Conservation (phyloP, 192 early-diverging fungal species). For the Thoreauomyces humboldtii region DNA sequence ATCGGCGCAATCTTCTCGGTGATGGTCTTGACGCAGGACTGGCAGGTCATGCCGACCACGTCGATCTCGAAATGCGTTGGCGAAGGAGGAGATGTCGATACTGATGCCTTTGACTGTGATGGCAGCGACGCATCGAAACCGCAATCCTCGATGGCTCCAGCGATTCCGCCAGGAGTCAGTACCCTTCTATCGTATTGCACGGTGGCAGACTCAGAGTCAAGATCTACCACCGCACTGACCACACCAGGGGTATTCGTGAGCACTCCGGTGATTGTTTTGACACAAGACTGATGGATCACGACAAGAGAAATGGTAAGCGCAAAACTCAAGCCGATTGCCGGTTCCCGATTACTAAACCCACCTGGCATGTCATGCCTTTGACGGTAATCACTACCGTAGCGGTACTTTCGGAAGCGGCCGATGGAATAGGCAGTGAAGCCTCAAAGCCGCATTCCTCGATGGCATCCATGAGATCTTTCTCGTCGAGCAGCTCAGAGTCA, state of each 20-base stretch:
- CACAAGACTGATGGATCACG: slow-evolving; percentile 14
- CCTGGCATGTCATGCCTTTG: slow-evolving; percentile 24
- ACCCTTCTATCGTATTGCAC: neutral
- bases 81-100: neutral
- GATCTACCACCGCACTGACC: neutral
- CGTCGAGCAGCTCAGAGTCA: neutral
- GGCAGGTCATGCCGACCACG: slow-evolving; percentile 72
- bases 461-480: neutral
- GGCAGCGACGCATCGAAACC: slow-evolving; percentile 52
- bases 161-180: neutral
- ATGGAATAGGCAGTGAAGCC: neutral
- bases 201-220: slow-evolving; percentile 12
- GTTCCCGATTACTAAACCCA: neutral
- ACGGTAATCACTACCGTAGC: slow-evolving; percentile 16
- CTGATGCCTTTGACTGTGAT: neutral
- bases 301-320: neutral
- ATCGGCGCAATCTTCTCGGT: slow-evolving; percentile 51
- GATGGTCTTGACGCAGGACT: slow-evolving; percentile 76
- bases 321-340: neutral
- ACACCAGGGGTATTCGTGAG: slow-evolving; percentile 5
- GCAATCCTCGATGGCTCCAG: slow-evolving; percentile 57
- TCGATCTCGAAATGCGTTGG: slow-evolving; percentile 13
- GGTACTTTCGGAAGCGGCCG: neutral
- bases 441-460: slow-evolving; percentile 1
- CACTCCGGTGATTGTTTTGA: slow-evolving; percentile 15